Evolutionary conservation across 1,284 basidiomycete genomes (phyloP), one percentile per base, ranked within the genome.

Genomic region (Ceratobasidium sp.): DNA sequence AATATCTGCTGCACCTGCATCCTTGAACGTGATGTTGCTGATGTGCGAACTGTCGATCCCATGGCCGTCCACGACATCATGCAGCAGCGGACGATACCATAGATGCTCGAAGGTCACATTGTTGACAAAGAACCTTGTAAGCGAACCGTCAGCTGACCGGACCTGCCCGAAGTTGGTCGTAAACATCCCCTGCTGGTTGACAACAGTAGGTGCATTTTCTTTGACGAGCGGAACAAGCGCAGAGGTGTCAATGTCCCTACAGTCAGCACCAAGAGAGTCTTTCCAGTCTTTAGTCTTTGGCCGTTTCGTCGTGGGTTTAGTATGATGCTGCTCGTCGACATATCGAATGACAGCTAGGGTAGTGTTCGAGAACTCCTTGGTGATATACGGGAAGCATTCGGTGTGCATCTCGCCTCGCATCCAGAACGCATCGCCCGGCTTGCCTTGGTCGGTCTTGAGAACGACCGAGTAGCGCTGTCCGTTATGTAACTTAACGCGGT

Each of bases 391-490:
- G 3, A 73, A 46, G 40, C 70, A 73, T 3, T 6, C n/a, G 12
- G 26, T 78, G 46, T 82, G 82, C 15, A 81, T 77, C 15, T 77
- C 74, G 1, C 82, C 80, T 15, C 85, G 81, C 17, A 85, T 78
- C 80, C 80, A 84, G 78, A 83, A 85, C 12, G 81, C 77, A 42
- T 82, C 80, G 9, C 82, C 82, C 7, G 57, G 69, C 0, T 33
- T 48, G 52, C 84, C 82, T 52, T 81, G 70, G 54, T 80, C 78
- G 15, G 84, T 82, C 64, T 82, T 78, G 38, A 85, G 64, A 40
- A 85, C 74, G 42, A 82, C 81, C 9, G 83, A 84, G 67, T 82
- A 82, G 68, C 85, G 82, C 78, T 85, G 83, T 0, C 82, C 84
- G 26, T 74, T 62, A 46, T 74, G 71, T 0, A 33, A 64, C 71